Percentiles rank a stretch among this genome's conserved stretches.
Evolutionary conservation across 495 filamentous ascomycete species (phyloP).

Genomic region (Podospora pseudoanserina): DNA sequence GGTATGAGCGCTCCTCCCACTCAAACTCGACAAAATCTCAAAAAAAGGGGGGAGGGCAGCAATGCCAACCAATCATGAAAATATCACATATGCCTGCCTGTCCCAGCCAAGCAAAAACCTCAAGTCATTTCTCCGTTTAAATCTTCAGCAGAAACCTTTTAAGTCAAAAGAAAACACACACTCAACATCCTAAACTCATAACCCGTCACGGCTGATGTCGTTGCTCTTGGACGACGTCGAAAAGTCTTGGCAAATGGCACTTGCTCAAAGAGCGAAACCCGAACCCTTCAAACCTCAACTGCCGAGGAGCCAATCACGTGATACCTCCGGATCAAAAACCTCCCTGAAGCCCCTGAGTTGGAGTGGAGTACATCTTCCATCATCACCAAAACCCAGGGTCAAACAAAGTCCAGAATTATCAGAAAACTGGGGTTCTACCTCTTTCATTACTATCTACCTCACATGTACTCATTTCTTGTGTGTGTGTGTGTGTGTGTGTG

Average conservation of each 20-base stretch:
- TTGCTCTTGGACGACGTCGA: background rate
- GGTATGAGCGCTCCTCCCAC: background rate
- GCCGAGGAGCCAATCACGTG: background rate
- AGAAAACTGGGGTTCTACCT: background rate
- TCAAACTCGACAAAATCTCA: background rate
- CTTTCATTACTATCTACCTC: constrained; percentile 3
- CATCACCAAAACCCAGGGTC: background rate
- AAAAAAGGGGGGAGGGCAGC: background rate
- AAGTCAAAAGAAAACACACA: background rate
- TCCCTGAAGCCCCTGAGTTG: background rate
- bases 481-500: background rate
- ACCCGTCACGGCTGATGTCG: background rate
- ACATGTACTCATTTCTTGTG: background rate
- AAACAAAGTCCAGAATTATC: background rate
- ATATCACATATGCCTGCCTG: constrained; percentile 1
- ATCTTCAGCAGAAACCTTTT: background rate
- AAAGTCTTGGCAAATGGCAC: background rate
- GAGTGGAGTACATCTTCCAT: background rate
- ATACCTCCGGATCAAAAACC: background rate
- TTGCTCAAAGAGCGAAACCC: background rate
- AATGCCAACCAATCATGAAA: constrained; percentile 12
- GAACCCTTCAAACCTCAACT: background rate
- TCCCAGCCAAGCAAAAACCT: background rate
- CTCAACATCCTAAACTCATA: background rate
- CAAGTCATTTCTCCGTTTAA: background rate